Evolutionary conservation across 164 flowering plant genomes (phyloP).

Genomic region (Sextonia rubra): DNA sequence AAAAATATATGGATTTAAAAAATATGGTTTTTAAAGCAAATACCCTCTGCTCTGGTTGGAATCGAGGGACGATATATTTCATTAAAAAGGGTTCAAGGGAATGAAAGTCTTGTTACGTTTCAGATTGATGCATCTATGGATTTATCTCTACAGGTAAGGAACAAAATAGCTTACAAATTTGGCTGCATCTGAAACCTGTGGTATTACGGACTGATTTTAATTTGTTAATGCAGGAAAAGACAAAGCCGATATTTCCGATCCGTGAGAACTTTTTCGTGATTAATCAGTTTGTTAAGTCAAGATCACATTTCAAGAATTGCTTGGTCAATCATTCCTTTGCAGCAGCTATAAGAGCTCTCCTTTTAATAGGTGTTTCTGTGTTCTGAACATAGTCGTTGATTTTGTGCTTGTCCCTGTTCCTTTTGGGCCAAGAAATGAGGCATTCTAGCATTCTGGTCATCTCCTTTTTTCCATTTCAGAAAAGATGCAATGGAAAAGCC

Average conservation of each 20-base stretch:
- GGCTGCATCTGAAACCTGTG: not conserved
- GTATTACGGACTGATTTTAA: conserved; percentile 2
- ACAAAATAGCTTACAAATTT: not conserved
- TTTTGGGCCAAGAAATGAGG: no score
- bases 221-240: conserved; percentile 61
- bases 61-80: conserved; percentile 86
- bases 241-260: conserved; percentile 75
- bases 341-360: conserved; percentile 83
- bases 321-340: conserved; percentile 98
- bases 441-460: no score
- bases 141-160: conserved; percentile 76
- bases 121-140: conserved; percentile 89
- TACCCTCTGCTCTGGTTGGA: conserved; percentile 86
- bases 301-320: conserved; percentile 90
- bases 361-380: conserved; percentile 52
- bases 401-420: not conserved
- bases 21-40: no score
- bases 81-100: conserved; percentile 53
- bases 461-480: no score
- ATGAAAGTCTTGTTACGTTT: conserved; percentile 50
- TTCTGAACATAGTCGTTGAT: not conserved
- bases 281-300: conserved; percentile 83
- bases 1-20: no score
- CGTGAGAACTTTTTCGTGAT: conserved; percentile 80
- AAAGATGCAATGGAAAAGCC: no score